Percentiles rank a stretch among this genome's conserved stretches.
Conservation (phyloP, 768 basidiomycete genomes). For the Multifurca ochricompacta region DNA sequence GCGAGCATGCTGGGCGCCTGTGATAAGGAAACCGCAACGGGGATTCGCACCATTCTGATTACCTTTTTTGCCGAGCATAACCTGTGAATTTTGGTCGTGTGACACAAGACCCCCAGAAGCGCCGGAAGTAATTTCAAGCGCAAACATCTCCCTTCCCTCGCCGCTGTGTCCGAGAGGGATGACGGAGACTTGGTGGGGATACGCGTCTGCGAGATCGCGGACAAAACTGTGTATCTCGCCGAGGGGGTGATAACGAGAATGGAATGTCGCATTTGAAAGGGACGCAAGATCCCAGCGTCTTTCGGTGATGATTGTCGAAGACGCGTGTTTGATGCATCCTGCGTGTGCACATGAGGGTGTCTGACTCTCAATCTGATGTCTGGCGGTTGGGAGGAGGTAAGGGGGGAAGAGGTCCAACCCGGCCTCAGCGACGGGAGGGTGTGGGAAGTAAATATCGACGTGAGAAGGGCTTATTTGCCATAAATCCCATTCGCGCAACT, state of each 20-base stretch:
- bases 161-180: conserved; percentile 47
- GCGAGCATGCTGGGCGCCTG: conserved; percentile 68
- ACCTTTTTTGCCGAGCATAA: conserved; percentile 11
- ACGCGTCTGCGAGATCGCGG: conserved; percentile 34
- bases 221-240: conserved; percentile 48
- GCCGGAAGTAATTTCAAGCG: conserved; percentile 39
- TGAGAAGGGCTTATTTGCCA: conserved; percentile 42
- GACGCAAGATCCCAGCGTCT: conserved; percentile 24
- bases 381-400: conserved; percentile 5
- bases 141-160: conserved; percentile 52
- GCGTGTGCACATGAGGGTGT: conserved; percentile 30
- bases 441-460: conserved; percentile 44
- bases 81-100: conserved; percentile 13
- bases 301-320: background rate
- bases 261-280: conserved; percentile 31
- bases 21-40: conserved; percentile 48
- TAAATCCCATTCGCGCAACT: conserved; percentile 42
- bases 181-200: conserved; percentile 42
- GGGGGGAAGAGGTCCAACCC: conserved; percentile 18
- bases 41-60: conserved; percentile 29
- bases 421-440: conserved; percentile 18
- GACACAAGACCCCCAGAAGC: conserved; percentile 5
- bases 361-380: conserved; percentile 22
- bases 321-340: conserved; percentile 26
- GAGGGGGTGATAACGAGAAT: conserved; percentile 47